phyloP scores from a whole-genome alignment of 352 stramenopile species.

The Globisporangium viniferum region DNA sequence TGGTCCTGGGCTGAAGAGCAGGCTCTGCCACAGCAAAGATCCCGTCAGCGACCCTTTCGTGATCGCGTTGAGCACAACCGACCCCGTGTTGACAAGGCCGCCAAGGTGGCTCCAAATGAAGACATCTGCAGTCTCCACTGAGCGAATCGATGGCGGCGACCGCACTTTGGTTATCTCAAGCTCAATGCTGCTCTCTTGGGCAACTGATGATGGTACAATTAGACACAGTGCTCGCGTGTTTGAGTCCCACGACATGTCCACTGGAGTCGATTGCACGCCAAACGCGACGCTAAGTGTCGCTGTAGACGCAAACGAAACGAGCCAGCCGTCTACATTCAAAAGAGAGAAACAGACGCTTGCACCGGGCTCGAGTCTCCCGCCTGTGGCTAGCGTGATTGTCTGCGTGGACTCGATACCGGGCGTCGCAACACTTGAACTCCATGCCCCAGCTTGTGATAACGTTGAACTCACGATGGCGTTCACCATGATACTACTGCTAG shows the following conservation, averaged over 20 bases:
- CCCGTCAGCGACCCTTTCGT: constrained; percentile 32
- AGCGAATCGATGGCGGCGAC: constrained; percentile 40
- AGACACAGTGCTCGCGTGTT: constrained; percentile 27
- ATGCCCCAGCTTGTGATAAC: constrained; percentile 27
- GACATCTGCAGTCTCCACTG: constrained; percentile 16
- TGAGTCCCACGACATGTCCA: constrained; percentile 17
- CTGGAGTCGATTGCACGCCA: constrained; percentile 1
- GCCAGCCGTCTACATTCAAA: constrained; percentile 27
- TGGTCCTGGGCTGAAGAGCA: constrained; percentile 38
- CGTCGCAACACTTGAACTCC: constrained; percentile 36
- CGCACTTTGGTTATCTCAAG: constrained; percentile 42
- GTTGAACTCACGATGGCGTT: constrained; percentile 37
- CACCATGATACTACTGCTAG: constrained; percentile 29
- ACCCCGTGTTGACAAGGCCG: constrained; percentile 42
- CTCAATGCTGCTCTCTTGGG: constrained; percentile 33
- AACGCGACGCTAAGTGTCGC: constrained; percentile 20
- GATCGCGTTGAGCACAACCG: constrained; percentile 32
- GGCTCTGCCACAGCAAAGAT: constrained; percentile 41
- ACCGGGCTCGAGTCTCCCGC: constrained; percentile 36
- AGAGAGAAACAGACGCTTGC: constrained; percentile 40
- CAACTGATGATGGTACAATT: constrained; percentile 19
- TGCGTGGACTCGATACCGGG: constrained; percentile 51
- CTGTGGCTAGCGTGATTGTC: constrained; percentile 32
- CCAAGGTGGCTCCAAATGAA: constrained; percentile 44
- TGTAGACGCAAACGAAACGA: constrained; percentile 24